Evolutionary conservation across 345 rosid genomes (phyloP), one percentile per base, ranked within the genome.

Genomic region (Rhodamnia argentea): DNA sequence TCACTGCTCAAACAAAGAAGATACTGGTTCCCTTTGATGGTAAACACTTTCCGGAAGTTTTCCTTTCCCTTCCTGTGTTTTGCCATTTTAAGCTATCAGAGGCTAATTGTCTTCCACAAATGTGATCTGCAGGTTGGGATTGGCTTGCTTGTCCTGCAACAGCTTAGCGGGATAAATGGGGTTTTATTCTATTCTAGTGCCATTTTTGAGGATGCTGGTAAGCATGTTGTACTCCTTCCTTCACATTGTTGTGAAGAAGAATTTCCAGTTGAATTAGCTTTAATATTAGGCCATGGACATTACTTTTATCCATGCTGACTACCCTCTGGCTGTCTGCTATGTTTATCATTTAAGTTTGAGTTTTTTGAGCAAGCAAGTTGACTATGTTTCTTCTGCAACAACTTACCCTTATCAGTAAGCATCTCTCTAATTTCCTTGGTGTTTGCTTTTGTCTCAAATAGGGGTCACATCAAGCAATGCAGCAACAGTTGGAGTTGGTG

Each of bases 121-220:
- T 26, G 10, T 88, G 24, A 84, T 53, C 62, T 89, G 90, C 93
- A 97, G 99, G 92, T 97, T 89, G 98, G 98, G 89, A 94, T 95
- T 52, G 99, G 99, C 75, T 88, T 97, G 88, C 99, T 97, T 90
- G 75, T 93, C 70, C 91, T 96, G 89, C 99, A 96, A 92, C 99
- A 97, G 87, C 97, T 96, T 53, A 90, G 93, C 87, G 99, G 99
- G 87, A 91, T 93, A 18, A 97, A 97, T 86, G 99, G 95, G 18
- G 97, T 97, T 87, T 89, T 96, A 5, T 97, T 96, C 89, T 97
- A 97, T 90, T 96, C 99, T 70, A 96, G 94, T 87, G 90, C 89
- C 87, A 97, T 97, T 83, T 97, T 97, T 91, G 92, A 85, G 90
- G 83, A 93, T 92, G 98, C 99, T 60, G 99, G 99, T 96, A 90